Evolutionary conservation across 164 flowering plant genomes (phyloP).

Genomic region (Vitis labrusca): DNA sequence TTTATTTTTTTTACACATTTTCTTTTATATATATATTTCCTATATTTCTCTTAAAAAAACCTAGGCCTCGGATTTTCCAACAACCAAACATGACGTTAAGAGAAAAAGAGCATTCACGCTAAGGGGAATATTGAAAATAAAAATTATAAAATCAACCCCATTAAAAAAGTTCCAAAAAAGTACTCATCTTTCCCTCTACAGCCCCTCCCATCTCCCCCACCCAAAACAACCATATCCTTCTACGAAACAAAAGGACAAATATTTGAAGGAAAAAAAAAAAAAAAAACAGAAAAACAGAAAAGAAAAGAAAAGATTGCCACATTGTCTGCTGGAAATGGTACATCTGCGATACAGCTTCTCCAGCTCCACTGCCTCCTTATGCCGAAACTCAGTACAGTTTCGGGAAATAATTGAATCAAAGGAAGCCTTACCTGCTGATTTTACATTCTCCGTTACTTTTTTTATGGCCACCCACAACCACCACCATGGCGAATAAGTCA

Average conservation of each 20-base stretch:
- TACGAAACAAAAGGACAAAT: slow-evolving; percentile 6
- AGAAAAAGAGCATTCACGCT: background rate
- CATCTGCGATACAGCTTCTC: slow-evolving; percentile 16
- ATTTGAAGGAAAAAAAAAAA: slow-evolving; percentile 8
- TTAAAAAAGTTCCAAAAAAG: slow-evolving; percentile 2
- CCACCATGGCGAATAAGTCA: slow-evolving; percentile 27
- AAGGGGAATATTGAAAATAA: background rate
- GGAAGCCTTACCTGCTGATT: slow-evolving; percentile 24
- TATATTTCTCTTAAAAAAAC: no score
- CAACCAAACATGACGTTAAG: background rate
- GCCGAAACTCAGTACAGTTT: slow-evolving; percentile 19
- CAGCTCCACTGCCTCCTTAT: slow-evolving; percentile 24
- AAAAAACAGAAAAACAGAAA: slow-evolving; percentile 1
- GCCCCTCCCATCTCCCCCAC: background rate
- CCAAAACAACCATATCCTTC: slow-evolving; percentile 4
- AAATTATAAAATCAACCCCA: slow-evolving; percentile 19
- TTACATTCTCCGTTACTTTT: slow-evolving; percentile 22
- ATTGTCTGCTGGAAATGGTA: slow-evolving; percentile 40
- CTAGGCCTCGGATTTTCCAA: no score
- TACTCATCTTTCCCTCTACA: slow-evolving; percentile 30
- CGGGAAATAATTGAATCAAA: slow-evolving; percentile 14
- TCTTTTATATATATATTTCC: no score
- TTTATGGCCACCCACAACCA: background rate
- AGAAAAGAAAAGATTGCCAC: slow-evolving; percentile 9
- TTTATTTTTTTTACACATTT: no score